Evolutionary conservation across 1,284 basidiomycete genomes (phyloP).

Genomic region (Tylopilus orsonianus): DNA sequence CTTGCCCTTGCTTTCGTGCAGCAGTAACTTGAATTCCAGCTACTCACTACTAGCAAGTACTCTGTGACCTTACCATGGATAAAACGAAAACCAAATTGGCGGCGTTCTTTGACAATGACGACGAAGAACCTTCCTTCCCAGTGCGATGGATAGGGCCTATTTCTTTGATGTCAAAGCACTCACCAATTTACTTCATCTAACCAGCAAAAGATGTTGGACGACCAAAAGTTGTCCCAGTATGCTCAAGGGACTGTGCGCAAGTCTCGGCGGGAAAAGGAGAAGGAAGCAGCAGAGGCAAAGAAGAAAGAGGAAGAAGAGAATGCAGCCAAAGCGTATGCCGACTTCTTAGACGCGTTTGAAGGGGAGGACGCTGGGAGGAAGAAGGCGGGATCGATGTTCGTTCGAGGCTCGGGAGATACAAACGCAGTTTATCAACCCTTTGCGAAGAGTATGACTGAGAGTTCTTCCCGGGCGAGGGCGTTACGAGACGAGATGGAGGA

Average conservation of each 20-base stretch:
- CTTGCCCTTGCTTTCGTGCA: not conserved
- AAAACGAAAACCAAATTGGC: constrained; percentile 75
- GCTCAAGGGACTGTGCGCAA: constrained; percentile 73
- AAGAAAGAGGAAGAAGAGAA: constrained; percentile 80
- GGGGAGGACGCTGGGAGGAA: constrained; percentile 58
- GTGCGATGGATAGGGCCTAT: constrained; percentile 77
- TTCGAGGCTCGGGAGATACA: constrained; percentile 63
- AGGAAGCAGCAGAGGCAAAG: constrained; percentile 86
- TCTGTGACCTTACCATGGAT: constrained; percentile 50
- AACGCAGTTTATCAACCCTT: constrained; percentile 49
- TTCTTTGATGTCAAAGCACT: constrained; percentile 50
- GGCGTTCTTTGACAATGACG: constrained; percentile 78
- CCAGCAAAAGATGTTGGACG: constrained; percentile 77
- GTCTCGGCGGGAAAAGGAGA: constrained; percentile 81
- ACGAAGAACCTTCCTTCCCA: constrained; percentile 79
- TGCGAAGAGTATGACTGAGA: constrained; percentile 28
- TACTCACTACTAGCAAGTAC: not conserved
- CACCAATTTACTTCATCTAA: constrained; percentile 48
- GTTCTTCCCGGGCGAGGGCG: constrained; percentile 30
- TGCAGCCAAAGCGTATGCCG: constrained; percentile 77
- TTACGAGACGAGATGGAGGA: constrained; percentile 38
- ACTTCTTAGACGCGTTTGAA: constrained; percentile 86
- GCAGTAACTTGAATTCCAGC: no score
- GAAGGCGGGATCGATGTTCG: constrained; percentile 65
- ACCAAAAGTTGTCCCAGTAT: constrained; percentile 75